Base-by-base conservation (phyloP, 345 rosid species). In the Salix udensis region DNA sequence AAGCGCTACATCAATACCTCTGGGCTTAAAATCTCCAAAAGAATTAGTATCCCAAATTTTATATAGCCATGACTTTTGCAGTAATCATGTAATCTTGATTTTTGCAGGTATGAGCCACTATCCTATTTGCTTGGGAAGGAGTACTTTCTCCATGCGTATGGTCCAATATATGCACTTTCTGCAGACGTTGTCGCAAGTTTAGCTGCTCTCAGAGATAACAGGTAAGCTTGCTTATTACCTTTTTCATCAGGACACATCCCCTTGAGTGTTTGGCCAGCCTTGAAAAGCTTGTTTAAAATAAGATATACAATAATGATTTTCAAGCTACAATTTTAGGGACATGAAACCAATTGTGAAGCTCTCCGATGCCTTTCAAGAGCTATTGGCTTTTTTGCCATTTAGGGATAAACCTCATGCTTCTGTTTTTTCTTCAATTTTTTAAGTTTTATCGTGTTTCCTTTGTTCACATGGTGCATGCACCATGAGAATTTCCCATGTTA, bases 141-240 rank as follows among this genome's bases (percentile, higher is more conserved):
- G 78, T 94, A 94, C 80, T 94, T 92, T 84, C 90, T 91, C 67
- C 98, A 94, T 87, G 98, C 97, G 28, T 94, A 94, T 81, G 97
- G 97, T 72, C 98, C 98, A 52, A 79, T 94, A 61, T 94, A 94
- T 80, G 97, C 98, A 77, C 97, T 92, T 74, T 94, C 97, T 65
- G 92, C 91, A 26, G 95, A 92, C 72, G 97, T 94, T 69, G 97
- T 91, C 80, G 82, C 89, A 67, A 89, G 94, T 85, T 86, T 92
- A 86, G 91, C 84, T 60, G 88, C 94, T 79, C 94, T 92, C 67
- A 90, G 87, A 84, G 89, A 86, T 67, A 82, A 91, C 88, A 94
- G 97, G 98, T 82, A 78, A 76, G 90, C 77, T 82, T 65, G 30
- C 66, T 46, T 34, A 21, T 67, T 53, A 62, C 50, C 50, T 58